phyloP scores from a whole-genome alignment of 2,329 filamentous ascomycete species.

The Penicillium griseofulvum region DNA sequence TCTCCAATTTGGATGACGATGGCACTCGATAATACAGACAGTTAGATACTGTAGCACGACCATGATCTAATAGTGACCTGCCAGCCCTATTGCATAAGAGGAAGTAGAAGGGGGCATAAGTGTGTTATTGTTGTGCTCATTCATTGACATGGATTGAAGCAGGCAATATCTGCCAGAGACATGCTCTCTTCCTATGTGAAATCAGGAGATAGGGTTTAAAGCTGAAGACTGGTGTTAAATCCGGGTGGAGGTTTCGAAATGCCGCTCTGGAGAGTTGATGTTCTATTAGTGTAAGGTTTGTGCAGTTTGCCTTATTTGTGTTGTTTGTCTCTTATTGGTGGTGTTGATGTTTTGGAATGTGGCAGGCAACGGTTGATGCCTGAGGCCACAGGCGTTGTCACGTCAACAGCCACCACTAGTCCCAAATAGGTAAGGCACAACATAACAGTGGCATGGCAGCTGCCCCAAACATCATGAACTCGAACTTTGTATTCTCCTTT shows the following conservation, averaged over 20 bases:
- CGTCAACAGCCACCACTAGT: constrained; percentile 38
- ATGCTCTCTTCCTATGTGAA: neutral
- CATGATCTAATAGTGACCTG: neutral
- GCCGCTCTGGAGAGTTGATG: neutral
- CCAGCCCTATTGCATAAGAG: neutral
- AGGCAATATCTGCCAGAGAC: neutral
- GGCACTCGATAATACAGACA: neutral
- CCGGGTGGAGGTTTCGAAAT: neutral
- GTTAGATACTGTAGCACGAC: no score
- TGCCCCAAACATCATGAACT: constrained; percentile 35
- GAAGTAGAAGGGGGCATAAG: neutral
- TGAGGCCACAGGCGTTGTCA: constrained; percentile 38
- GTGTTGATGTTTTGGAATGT: constrained; percentile 4
- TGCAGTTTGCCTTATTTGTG: neutral
- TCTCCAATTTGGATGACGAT: neutral
- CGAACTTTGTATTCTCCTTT: constrained; percentile 20
- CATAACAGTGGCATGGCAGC: constrained; percentile 42
- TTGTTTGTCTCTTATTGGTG: neutral
- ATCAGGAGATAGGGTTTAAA: neutral
- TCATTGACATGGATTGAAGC: neutral
- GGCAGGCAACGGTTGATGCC: constrained; percentile 10
- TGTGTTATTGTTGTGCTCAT: neutral
- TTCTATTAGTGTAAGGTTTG: neutral
- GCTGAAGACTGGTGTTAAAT: neutral
- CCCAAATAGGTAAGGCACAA: constrained; percentile 34